phyloP scores from a whole-genome alignment of 257 asterid species.

The Solanum pimpinellifolium region DNA sequence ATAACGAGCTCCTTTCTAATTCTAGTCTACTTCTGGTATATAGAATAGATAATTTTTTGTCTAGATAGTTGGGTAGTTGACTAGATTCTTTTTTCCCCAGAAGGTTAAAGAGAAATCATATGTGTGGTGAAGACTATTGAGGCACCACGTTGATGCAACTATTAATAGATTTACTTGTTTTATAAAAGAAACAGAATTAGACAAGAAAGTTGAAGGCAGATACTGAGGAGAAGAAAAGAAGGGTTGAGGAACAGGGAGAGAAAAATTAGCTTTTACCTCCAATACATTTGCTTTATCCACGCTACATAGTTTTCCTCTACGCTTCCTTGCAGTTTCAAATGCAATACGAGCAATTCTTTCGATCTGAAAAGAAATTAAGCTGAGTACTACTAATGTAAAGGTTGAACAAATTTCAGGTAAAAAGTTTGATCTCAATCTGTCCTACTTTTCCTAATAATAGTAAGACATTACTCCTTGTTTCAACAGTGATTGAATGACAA shows the following conservation, averaged over 20 bases:
- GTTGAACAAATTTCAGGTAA: neutral
- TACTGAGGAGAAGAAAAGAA: neutral
- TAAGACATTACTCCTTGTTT: neutral
- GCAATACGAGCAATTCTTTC: slow-evolving; percentile 97
- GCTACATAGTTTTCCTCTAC: slow-evolving; percentile 83
- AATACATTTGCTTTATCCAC: slow-evolving; percentile 98
- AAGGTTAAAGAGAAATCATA: neutral
- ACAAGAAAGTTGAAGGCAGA: neutral
- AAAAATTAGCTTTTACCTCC: slow-evolving; percentile 46
- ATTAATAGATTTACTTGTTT: neutral
- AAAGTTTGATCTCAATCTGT: neutral
- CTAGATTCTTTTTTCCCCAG: neutral
- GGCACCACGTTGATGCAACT: neutral
- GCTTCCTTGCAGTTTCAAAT: slow-evolving; percentile 87
- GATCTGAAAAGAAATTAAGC: slow-evolving; percentile 37
- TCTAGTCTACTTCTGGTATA: neutral
- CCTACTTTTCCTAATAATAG: neutral
- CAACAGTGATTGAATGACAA: neutral
- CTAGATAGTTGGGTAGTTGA: neutral
- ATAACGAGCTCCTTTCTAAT: neutral
- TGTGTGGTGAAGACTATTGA: neutral
- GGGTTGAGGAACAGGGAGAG: neutral
- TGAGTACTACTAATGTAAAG: neutral
- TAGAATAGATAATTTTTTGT: neutral
- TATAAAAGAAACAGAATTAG: neutral